phyloP scores from a whole-genome alignment of 176 grass and related monocot species.

The Otatea glauca region DNA sequence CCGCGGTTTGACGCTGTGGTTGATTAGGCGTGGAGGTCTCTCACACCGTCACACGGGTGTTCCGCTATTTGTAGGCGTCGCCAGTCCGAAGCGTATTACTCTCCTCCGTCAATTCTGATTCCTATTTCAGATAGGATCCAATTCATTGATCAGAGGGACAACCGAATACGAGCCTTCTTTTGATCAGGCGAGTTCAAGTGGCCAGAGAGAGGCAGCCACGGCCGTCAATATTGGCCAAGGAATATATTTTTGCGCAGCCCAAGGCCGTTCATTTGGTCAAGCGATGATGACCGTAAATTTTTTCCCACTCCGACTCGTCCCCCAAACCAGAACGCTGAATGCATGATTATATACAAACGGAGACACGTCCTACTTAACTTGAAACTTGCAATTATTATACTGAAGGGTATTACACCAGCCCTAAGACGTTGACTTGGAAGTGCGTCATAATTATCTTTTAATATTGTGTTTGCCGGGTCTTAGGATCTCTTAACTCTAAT shows the following conservation, averaged over 20 bases:
- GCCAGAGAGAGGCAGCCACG: background rate
- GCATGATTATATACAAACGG: too few relatives aligned
- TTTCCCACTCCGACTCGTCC: background rate
- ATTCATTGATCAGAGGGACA: background rate
- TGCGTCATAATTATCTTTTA: too few relatives aligned
- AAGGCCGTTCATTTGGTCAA: background rate
- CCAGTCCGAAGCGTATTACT: background rate
- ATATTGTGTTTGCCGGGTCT: too few relatives aligned
- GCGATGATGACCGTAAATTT: background rate
- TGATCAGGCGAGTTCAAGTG: background rate
- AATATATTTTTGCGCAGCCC: background rate
- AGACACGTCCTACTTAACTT: too few relatives aligned
- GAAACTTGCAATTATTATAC: too few relatives aligned
- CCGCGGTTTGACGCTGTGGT: background rate
- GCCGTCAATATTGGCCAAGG: background rate
- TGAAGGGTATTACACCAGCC: too few relatives aligned
- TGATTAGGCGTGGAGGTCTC: background rate
- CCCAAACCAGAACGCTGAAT: too few relatives aligned
- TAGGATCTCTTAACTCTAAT: too few relatives aligned
- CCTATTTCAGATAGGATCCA: too few relatives aligned
- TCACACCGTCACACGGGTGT: background rate
- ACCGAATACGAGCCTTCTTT: background rate
- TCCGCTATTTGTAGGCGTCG: background rate
- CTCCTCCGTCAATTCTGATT: background rate
- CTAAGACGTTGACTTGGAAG: too few relatives aligned